These are phyloP conservation scores for Arctium minus DNA, from an alignment of 129 eudicot species.

Conservation along the genomic window DNA sequence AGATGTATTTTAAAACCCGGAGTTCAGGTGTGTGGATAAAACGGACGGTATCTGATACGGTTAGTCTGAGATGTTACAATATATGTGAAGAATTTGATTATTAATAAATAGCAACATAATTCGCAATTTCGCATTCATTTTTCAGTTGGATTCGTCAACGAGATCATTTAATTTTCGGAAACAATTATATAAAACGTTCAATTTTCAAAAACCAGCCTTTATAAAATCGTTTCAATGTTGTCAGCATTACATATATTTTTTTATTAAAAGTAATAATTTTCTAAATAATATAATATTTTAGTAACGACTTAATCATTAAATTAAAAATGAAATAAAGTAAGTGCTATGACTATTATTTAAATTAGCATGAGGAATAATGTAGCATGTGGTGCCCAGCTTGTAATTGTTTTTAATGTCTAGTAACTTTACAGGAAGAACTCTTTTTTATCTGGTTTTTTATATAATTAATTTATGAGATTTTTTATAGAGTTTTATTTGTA, in stretches of 20 bases:
- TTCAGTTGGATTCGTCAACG: neutral
- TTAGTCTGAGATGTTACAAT: no score
- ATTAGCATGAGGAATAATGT: neutral
- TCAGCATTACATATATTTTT: neutral
- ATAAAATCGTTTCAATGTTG: neutral
- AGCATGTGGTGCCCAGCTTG: conserved; percentile 27
- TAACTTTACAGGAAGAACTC: conserved; percentile 13
- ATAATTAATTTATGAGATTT: neutral
- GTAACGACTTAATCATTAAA: neutral
- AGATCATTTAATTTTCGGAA: neutral
- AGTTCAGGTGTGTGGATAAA: no score
- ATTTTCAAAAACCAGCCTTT: neutral
- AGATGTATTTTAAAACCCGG: no score
- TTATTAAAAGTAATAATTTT: neutral
- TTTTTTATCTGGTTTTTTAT: neutral
- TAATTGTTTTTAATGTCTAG: conserved; percentile 6
- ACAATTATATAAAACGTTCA: neutral
- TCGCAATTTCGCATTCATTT: neutral
- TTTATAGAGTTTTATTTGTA: neutral
- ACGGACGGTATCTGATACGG: no score
- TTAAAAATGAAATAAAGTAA: neutral
- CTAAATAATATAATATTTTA: neutral
- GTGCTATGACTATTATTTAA: neutral
- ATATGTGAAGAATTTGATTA: neutral
- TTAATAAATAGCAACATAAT: neutral